These are phyloP conservation scores for Fusarium mundagurra DNA, from an alignment of 2,329 filamentous ascomycete genomes.

Conservation along the genomic window DNA sequence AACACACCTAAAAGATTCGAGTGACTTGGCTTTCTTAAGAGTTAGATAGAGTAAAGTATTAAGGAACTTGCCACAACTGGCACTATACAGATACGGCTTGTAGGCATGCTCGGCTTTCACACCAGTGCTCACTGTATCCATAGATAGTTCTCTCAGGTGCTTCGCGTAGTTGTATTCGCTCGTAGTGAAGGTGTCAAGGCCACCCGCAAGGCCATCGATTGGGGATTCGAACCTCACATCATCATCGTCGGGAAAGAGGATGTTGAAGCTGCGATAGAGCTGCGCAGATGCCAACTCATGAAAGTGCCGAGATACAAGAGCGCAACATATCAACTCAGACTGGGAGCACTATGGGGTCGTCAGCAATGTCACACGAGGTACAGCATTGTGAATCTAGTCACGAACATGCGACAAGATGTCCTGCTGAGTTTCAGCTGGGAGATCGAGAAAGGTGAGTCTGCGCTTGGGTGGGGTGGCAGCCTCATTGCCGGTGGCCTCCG, in stretches of 20 bases:
- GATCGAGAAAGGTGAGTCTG: slow-evolving; percentile 50
- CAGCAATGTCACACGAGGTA: background rate
- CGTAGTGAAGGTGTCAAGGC: slow-evolving; percentile 69
- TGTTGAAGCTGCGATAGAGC: slow-evolving; percentile 68
- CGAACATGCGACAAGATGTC: slow-evolving; percentile 60
- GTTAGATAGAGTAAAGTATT: slow-evolving; percentile 68
- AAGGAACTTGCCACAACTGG: slow-evolving; percentile 71
- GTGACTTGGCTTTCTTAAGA: slow-evolving; percentile 61
- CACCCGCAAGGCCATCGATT: slow-evolving; percentile 66
- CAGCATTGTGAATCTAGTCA: background rate
- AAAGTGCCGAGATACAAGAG: slow-evolving; percentile 67
- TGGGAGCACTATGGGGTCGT: slow-evolving; percentile 57
- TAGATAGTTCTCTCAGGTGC: slow-evolving; percentile 63
- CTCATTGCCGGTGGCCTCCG: slow-evolving; percentile 46
- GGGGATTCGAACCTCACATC: slow-evolving; percentile 60
- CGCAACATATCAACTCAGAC: slow-evolving; percentile 64
- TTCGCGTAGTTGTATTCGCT: slow-evolving; percentile 72
- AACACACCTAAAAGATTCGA: slow-evolving; percentile 67
- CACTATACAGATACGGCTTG: slow-evolving; percentile 62
- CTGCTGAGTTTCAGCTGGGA: slow-evolving; percentile 60
- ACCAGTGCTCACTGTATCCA: slow-evolving; percentile 65
- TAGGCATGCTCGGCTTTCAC: slow-evolving; percentile 64
- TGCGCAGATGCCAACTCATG: slow-evolving; percentile 66
- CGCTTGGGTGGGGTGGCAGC: slow-evolving; percentile 33
- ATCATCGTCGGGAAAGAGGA: slow-evolving; percentile 70